Base-by-base conservation (phyloP, 345 rosid species). In the Acer saccharum region DNA sequence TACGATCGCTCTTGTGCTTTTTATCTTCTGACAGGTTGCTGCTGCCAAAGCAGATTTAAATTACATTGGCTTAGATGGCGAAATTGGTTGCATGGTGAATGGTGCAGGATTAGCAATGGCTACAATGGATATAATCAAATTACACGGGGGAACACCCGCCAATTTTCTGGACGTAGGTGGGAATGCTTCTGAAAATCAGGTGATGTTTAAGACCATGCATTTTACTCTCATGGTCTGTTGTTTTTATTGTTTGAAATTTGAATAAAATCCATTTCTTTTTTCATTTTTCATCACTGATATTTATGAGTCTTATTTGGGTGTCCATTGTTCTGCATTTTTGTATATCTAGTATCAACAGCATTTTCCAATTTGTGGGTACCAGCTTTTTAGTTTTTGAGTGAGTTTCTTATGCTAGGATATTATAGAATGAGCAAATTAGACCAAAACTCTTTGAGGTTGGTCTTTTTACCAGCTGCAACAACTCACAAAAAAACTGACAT, bases 101-200 rank as follows among this genome's bases (percentile, higher is more conserved):
- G 99, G 99, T 77, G 98, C 99, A n/a, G 98, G 99, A 82, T 84
- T 97, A 77, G 99, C 98, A 17, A 97, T 94, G 98, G 98, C 99
- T 76, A 93, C 98, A 25, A 97, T 94, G 99, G 99, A 97, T 85
- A 94, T 97, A 62, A 94, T 97, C 68, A 97, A 97, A 83, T 68
- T 97, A 90, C 98, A 94, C 74, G 99, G 98, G 25, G 99, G 98
- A 77, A 97, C 99, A 67, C 99, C 98, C 39, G 99, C 99, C 75
- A 97, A 97, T 87, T 97, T 94, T 81, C 90, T 97, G 23, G 99
- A 97, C 80, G 99, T 94, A 43, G 98, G 99, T 85, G 98, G 98
- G 35, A 94, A 93, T 89, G 99, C 99, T 70, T 97, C 98, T 68
- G 99, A 97, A 87, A 82, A 78, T 79, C 98, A 97, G 97, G 98